phyloP scores from a whole-genome alignment of 2,329 filamentous ascomycete species.

The Dichotomopilus funicola region DNA sequence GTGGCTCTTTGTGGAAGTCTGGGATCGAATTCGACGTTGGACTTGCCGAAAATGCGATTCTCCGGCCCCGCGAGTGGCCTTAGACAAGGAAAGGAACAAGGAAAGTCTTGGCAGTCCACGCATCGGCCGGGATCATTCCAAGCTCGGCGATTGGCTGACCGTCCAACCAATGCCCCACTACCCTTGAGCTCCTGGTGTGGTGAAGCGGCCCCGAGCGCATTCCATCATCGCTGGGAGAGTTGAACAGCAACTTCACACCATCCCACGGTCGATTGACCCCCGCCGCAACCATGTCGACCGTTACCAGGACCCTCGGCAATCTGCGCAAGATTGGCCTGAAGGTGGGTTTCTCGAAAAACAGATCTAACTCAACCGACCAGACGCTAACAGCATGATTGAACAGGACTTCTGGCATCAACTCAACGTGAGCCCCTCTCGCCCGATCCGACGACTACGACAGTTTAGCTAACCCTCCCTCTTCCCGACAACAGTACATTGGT shows the following conservation, averaged over 20 bases:
- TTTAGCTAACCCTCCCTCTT: conserved; percentile 19
- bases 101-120: background rate
- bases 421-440: conserved; percentile 58
- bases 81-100: background rate
- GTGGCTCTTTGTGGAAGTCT: conserved; percentile 7
- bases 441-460: conserved; percentile 15
- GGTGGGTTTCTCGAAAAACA: conserved; percentile 42
- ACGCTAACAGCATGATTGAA: conserved; percentile 18
- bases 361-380: background rate
- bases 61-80: background rate
- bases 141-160: conserved; percentile 23
- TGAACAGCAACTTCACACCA: conserved; percentile 5
- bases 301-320: conserved; percentile 79
- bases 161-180: conserved; percentile 10
- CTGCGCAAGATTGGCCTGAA: conserved; percentile 82
- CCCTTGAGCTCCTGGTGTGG: conserved; percentile 20
- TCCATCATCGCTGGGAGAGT: conserved; percentile 3
- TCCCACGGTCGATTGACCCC: conserved; percentile 29
- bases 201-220: conserved; percentile 9
- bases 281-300: conserved; percentile 70
- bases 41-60: conserved; percentile 9
- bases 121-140: conserved; percentile 12
- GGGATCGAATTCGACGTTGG: conserved; percentile 1
- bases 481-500: conserved; percentile 49
- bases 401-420: conserved; percentile 90